A percentile compares a stretch with the other conserved stretches of the same genome.
Conservation (phyloP, 2,329 filamentous ascomycete species). For the Fonsecaea nubica region DNA sequence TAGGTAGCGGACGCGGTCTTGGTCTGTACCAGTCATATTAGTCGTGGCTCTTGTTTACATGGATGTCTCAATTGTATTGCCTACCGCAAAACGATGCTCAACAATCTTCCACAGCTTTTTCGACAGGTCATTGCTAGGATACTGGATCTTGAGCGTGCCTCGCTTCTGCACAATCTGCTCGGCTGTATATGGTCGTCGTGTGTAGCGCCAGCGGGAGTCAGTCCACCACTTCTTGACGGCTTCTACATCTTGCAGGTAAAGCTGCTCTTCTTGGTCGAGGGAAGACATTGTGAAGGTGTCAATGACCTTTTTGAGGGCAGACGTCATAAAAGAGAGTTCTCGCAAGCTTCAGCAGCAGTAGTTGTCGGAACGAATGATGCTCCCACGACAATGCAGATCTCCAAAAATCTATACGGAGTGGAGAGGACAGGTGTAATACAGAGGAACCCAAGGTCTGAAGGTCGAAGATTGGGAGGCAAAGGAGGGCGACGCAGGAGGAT, state of each 20-base stretch:
- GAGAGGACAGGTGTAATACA: slow-evolving; percentile 1
- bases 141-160: slow-evolving; percentile 87
- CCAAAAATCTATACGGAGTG: neutral
- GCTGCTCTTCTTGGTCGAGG: slow-evolving; percentile 71
- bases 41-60: neutral
- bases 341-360: slow-evolving; percentile 2
- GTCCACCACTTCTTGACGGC: slow-evolving; percentile 94
- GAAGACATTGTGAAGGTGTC: slow-evolving; percentile 47
- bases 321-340: slow-evolving; percentile 21
- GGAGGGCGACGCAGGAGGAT: slow-evolving; percentile 24
- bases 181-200: slow-evolving; percentile 89
- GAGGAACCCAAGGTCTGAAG: slow-evolving; percentile 1
- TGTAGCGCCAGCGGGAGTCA: slow-evolving; percentile 89
- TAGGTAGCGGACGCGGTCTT: slow-evolving; percentile 92
- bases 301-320: slow-evolving; percentile 28
- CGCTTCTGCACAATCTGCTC: slow-evolving; percentile 97
- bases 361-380: neutral
- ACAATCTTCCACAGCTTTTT: slow-evolving; percentile 96
- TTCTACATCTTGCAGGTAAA: slow-evolving; percentile 82
- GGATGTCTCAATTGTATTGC: slow-evolving; percentile 32
- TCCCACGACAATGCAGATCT: slow-evolving; percentile 8
- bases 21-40: slow-evolving; percentile 58
- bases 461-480: slow-evolving; percentile 12
- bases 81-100: slow-evolving; percentile 82
- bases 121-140: slow-evolving; percentile 83